Evolutionary conservation across 441 rosid species (phyloP).

Genomic region (Populus hybrid): DNA sequence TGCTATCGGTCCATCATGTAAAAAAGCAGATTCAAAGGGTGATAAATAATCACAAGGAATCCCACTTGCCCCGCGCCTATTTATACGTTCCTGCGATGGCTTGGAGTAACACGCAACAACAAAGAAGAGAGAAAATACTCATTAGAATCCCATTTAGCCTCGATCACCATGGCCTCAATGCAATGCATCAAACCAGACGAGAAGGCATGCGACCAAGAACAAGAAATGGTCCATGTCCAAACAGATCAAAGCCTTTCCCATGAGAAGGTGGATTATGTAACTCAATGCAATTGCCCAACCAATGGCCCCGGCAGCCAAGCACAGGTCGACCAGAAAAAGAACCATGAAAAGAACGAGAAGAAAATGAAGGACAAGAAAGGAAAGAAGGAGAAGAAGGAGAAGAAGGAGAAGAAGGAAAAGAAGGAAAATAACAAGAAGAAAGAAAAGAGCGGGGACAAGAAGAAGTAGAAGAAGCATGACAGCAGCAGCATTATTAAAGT

Average conservation of each 20-base stretch:
- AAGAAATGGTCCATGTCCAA: not conserved
- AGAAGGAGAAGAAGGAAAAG: conserved; percentile 5
- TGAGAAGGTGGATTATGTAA: not conserved
- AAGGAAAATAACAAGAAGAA: conserved; percentile 5
- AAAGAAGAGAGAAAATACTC: not conserved
- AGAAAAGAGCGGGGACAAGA: not conserved
- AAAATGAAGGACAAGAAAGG: conserved; percentile 7
- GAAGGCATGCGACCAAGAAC: not conserved
- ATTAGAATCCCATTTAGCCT: not conserved
- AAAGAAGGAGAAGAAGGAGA: not conserved
- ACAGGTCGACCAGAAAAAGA: not conserved
- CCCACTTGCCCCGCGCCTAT: conserved; percentile 16
- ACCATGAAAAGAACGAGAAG: not conserved
- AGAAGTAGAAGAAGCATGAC: not conserved
- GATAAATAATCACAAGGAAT: not conserved
- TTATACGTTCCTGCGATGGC: conserved; percentile 7
- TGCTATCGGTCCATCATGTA: not conserved
- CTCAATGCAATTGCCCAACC: not conserved
- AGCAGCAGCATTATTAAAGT: too few species aligned
- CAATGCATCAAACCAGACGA: conserved; percentile 2
- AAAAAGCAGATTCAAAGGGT: conserved; percentile 28
- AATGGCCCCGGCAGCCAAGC: not conserved
- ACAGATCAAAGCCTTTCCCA: not conserved
- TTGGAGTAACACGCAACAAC: conserved; percentile 3
- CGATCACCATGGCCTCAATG: conserved; percentile 3